phyloP scores from a whole-genome alignment of 148 eudicot species.

The Polygonum aviculare region DNA sequence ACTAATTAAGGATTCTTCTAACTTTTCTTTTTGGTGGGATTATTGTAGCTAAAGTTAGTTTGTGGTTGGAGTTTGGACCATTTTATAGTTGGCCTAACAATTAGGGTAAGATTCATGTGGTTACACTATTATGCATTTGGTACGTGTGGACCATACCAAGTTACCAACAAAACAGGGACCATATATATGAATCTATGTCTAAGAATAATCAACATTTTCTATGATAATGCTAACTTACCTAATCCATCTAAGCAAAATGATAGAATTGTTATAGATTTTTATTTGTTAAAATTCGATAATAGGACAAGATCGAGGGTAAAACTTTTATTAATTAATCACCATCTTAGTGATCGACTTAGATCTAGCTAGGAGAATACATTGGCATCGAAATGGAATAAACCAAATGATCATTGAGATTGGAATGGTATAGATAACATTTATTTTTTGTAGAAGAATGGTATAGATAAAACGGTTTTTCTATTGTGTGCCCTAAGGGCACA shows the following conservation, averaged over 20 bases:
- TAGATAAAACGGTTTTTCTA: too few relatives aligned
- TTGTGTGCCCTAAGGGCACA: too few relatives aligned
- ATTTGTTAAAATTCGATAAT: too few relatives aligned
- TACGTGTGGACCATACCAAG: not conserved
- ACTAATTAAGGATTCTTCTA: not conserved
- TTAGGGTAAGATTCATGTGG: not conserved
- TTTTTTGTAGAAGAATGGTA: too few relatives aligned
- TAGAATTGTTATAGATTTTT: too few relatives aligned
- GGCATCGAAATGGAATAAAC: constrained; percentile 2
- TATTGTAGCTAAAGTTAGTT: not conserved
- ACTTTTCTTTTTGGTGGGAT: not conserved
- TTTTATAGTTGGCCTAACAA: not conserved
- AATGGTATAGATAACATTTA: not conserved
- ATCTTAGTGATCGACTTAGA: not conserved
- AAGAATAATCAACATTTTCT: not conserved
- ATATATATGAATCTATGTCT: not conserved
- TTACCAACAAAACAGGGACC: not conserved
- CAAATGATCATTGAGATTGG: not conserved
- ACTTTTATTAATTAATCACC: not conserved
- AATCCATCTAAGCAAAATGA: too few relatives aligned
- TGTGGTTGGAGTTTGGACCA: not conserved
- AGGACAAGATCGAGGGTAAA: too few relatives aligned
- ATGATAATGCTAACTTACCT: not conserved
- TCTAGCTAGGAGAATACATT: not conserved
- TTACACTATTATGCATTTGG: not conserved